Conservation (phyloP, 495 filamentous ascomycete genomes). For the Patellaria atrata region DNA sequence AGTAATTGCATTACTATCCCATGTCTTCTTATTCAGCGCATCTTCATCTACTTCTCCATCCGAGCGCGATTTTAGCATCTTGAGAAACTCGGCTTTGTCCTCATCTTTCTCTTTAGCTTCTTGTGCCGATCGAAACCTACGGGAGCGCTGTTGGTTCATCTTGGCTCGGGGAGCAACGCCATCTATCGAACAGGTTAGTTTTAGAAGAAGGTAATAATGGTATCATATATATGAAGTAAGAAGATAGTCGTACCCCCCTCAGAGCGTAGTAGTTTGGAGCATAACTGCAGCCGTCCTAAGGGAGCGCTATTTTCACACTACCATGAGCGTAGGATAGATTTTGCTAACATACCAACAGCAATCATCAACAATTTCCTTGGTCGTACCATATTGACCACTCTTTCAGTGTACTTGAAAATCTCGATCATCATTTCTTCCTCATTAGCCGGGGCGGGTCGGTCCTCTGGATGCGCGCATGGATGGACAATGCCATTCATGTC, state of each 20-base stretch:
- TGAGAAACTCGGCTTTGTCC: conserved; percentile 73
- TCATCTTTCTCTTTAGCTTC: conserved; percentile 90
- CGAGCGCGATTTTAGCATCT: conserved; percentile 54
- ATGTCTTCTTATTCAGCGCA: conserved; percentile 71
- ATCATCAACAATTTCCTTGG: conserved; percentile 94
- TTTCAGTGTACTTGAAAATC: conserved; percentile 92
- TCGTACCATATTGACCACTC: conserved; percentile 95
- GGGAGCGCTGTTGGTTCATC: conserved; percentile 93
- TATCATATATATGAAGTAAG: neutral
- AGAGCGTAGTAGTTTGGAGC: conserved; percentile 9
- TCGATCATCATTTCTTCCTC: conserved; percentile 99
- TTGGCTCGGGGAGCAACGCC: conserved; percentile 89
- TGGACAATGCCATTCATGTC: conserved; percentile 99
- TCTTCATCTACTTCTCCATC: conserved; percentile 46
- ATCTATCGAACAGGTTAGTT: conserved; percentile 37
- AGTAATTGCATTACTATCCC: conserved; percentile 96
- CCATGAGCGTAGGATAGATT: neutral
- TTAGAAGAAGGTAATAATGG: conserved; percentile 1
- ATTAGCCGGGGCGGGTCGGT: conserved; percentile 73
- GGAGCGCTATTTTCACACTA: conserved; percentile 4
- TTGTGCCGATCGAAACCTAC: conserved; percentile 82
- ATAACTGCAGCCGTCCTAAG: conserved; percentile 11
- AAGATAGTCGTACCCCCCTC: conserved; percentile 12
- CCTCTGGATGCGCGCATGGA: conserved; percentile 96
- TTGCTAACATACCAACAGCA: conserved; percentile 63